Percentiles rank a stretch among this genome's conserved stretches.
Evolutionary conservation across 139 green algal genomes (phyloP).

Genomic region (Chlorella sp.): DNA sequence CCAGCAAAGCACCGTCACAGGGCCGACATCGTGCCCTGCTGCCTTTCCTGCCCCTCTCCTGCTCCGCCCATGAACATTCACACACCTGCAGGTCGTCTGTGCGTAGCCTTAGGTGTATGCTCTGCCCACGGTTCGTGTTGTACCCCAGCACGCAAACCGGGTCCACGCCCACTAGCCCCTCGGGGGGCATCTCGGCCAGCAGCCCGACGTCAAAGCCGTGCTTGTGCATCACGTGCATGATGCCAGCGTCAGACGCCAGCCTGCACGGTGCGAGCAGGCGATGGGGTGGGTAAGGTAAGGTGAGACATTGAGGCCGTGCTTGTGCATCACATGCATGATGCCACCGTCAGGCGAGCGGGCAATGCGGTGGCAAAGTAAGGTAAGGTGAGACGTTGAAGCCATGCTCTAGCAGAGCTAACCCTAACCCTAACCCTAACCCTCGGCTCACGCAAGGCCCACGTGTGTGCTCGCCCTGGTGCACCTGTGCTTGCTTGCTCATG

Average conservation of each 20-base stretch:
- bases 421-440: no score
- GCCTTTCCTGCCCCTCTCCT: no score
- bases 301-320: slow-evolving; percentile 57
- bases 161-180: slow-evolving; percentile 62
- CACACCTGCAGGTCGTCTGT: slow-evolving; percentile 82
- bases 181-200: slow-evolving; percentile 82
- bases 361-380: no score
- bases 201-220: slow-evolving; percentile 57
- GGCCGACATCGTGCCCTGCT: no score
- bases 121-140: slow-evolving; percentile 76
- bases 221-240: slow-evolving; percentile 67
- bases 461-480: no score
- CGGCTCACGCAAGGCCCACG: no score
- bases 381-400: slow-evolving; percentile 55
- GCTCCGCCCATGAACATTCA: no score
- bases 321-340: slow-evolving; percentile 69
- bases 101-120: slow-evolving; percentile 78
- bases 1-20: no score
- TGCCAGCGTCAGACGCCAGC: slow-evolving; percentile 59
- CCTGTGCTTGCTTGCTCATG: no score
- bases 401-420: slow-evolving; percentile 65
- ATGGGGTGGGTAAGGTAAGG: no score
- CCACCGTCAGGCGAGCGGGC: no score
- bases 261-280: no score
- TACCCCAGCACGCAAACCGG: slow-evolving; percentile 67